These are phyloP conservation scores for Elsinoe fawcettii DNA, from an alignment of 2,329 filamentous ascomycete species.

Conservation along the genomic window DNA sequence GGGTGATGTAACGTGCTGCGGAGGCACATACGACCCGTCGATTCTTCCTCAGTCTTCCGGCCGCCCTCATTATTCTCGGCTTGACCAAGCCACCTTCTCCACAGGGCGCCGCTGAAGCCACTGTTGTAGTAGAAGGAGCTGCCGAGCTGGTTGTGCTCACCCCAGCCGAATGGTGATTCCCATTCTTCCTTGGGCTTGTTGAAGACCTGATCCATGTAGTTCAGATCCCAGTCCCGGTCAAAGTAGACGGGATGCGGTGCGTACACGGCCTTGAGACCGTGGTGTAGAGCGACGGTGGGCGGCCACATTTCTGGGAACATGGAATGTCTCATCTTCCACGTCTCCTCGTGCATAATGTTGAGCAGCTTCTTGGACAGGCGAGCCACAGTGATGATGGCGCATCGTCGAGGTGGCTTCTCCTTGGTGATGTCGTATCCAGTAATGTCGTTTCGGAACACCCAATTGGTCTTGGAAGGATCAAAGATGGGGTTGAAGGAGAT, in stretches of 20 bases:
- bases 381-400: slow-evolving; percentile 71
- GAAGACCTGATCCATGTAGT: slow-evolving; percentile 40
- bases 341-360: slow-evolving; percentile 71
- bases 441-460: slow-evolving; percentile 61
- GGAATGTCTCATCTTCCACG: slow-evolving; percentile 60
- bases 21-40: slow-evolving; percentile 41
- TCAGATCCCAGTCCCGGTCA: slow-evolving; percentile 60
- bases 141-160: slow-evolving; percentile 45
- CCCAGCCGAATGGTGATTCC: slow-evolving; percentile 44
- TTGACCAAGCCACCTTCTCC: slow-evolving; percentile 44
- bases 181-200: slow-evolving; percentile 40
- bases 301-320: slow-evolving; percentile 76
- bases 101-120: slow-evolving; percentile 41
- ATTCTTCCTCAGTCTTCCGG: slow-evolving; percentile 29
- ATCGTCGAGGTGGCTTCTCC: slow-evolving; percentile 58
- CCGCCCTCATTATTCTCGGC: slow-evolving; percentile 37
- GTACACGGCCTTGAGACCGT: slow-evolving; percentile 71
- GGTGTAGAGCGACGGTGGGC: slow-evolving; percentile 63
- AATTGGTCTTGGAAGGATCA: slow-evolving; percentile 63
- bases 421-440: slow-evolving; percentile 55
- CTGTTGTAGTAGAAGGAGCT: slow-evolving; percentile 46
- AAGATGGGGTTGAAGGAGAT: slow-evolving; percentile 74
- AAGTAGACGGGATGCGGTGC: slow-evolving; percentile 74
- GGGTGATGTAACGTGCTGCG: slow-evolving; percentile 40
- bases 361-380: slow-evolving; percentile 64